These are phyloP conservation scores for Syncephalis fuscata DNA, from an alignment of 371 early-diverging fungal genomes.

Conservation along the genomic window DNA sequence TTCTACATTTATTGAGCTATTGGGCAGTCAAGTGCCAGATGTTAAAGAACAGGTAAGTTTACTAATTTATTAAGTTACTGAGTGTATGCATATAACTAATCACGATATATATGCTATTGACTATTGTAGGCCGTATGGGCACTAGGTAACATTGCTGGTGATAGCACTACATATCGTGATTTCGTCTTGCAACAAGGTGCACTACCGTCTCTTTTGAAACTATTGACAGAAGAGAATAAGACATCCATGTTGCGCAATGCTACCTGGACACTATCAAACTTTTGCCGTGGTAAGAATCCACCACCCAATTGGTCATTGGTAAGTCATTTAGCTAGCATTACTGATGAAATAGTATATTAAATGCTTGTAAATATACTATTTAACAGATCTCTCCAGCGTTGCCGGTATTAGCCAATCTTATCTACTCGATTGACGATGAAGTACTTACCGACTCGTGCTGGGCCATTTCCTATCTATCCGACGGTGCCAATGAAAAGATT, in stretches of 20 bases:
- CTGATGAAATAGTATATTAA: neutral
- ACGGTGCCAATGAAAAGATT: slow-evolving; percentile 88
- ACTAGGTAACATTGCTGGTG: slow-evolving; percentile 99
- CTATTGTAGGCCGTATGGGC: slow-evolving; percentile 91
- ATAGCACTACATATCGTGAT: slow-evolving; percentile 91
- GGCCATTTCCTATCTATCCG: slow-evolving; percentile 98
- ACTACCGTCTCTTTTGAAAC: slow-evolving; percentile 58
- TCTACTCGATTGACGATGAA: slow-evolving; percentile 85
- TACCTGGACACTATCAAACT: slow-evolving; percentile 99
- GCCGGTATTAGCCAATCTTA: slow-evolving; percentile 74
- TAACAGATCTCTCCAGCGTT: slow-evolving; percentile 79
- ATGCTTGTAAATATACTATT: no score
- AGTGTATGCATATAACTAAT: neutral
- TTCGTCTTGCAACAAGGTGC: slow-evolving; percentile 78
- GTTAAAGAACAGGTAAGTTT: slow-evolving; percentile 77
- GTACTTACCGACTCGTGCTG: slow-evolving; percentile 98
- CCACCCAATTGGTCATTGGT: slow-evolving; percentile 82
- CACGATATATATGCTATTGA: neutral
- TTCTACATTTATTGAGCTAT: slow-evolving; percentile 82
- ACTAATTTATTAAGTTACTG: slow-evolving; percentile 18
- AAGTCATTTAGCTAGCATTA: slow-evolving; percentile 7
- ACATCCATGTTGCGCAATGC: slow-evolving; percentile 93
- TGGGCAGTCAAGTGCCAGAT: slow-evolving; percentile 70
- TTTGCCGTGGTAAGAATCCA: slow-evolving; percentile 98
- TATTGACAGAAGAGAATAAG: slow-evolving; percentile 78